Base-by-base conservation (phyloP, 495 filamentous ascomycete genomes). In the Aspergillus sclerotiicarbonarius region DNA sequence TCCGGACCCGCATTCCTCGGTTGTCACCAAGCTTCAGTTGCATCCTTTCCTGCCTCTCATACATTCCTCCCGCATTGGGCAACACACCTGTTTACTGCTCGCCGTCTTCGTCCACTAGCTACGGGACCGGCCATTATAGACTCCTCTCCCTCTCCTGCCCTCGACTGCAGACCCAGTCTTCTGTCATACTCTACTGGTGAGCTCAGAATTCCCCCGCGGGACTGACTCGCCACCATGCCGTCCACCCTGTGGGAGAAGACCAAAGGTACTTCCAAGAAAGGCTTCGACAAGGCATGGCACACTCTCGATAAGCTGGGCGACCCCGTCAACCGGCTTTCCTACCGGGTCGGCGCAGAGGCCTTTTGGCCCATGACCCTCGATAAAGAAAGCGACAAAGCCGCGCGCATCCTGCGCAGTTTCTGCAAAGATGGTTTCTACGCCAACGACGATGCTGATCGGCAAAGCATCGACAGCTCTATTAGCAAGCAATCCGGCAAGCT, bases 351-450 rank as follows among this genome's bases (percentile, higher is more conserved):
- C 48, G 80, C 82, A 25, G 90, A 94, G 66, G 87, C 88, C 4
- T 91, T 92, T 67, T 91, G 89, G 89, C 90, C 90, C 12, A 90
- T 87, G 57, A 84, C 79, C 13, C 76, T 92, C 56, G 90, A 92
- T 60, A 88, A 86, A 62, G 90, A 94, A 75, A 84, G 82, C 70
- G 87, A 92, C 70, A 92, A 94, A 72, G 89, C 88, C 6, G 90
- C 90, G 39, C 80, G 90, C 9, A 92, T 94, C 44, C 67, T 94
- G 33, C 80, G 84, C 63, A 88, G 85, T 59, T 94, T 92, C 69
- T 92, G 89, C 75, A 89, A 82, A 65, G 85, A 88, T 76, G 85
- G 85, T 12, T 87, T 88, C 68, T 87, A 82, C 60, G 69, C 74
- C 20, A 63, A 78, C 25, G 72, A 76, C 3, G 64, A 73, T 7